A percentile compares a stretch with the other conserved stretches of the same genome.
These are phyloP conservation scores for Rhizoclosmatium sp. DNA, from an alignment of 192 early-diverging fungal species.

Conservation along the genomic window DNA sequence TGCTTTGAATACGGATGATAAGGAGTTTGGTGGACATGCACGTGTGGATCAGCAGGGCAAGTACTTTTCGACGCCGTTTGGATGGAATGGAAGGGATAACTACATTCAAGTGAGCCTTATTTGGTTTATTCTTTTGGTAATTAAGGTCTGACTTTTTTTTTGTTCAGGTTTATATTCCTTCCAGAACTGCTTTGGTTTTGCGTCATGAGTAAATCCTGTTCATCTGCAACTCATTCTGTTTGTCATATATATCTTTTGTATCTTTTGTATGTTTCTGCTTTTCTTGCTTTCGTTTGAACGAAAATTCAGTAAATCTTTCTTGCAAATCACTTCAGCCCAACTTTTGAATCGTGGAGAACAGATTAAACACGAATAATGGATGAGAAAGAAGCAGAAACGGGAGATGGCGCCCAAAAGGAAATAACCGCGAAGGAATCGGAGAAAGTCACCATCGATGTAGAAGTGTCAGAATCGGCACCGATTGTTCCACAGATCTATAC, in stretches of 20 bases:
- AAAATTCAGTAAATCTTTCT: not conserved
- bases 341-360: too few species aligned
- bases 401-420: too few species aligned
- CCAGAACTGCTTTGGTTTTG: constrained; percentile 74
- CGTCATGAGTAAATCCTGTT: constrained; percentile 10
- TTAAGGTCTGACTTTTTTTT: constrained; percentile 26
- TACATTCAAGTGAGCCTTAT: constrained; percentile 69
- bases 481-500: too few species aligned
- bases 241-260: not conserved
- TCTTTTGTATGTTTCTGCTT: not conserved
- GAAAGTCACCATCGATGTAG: too few species aligned
- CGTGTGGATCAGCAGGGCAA: constrained; percentile 69
- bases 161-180: constrained; percentile 82
- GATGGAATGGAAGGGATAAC: constrained; percentile 78
- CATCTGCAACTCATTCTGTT: not conserved
- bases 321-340: too few species aligned
- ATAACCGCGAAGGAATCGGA: too few species aligned
- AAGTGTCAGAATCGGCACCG: too few species aligned
- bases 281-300: not conserved
- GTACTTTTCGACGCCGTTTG: constrained; percentile 74
- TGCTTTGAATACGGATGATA: constrained; percentile 81
- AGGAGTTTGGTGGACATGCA: constrained; percentile 80
- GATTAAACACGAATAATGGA: too few species aligned
- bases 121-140: too few species aligned
- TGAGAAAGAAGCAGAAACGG: too few species aligned